A percentile compares a stretch with the other conserved stretches of the same genome.
These are phyloP conservation scores for Aspergillus ibericus DNA, from an alignment of 2,329 filamentous ascomycete genomes.

Conservation along the genomic window DNA sequence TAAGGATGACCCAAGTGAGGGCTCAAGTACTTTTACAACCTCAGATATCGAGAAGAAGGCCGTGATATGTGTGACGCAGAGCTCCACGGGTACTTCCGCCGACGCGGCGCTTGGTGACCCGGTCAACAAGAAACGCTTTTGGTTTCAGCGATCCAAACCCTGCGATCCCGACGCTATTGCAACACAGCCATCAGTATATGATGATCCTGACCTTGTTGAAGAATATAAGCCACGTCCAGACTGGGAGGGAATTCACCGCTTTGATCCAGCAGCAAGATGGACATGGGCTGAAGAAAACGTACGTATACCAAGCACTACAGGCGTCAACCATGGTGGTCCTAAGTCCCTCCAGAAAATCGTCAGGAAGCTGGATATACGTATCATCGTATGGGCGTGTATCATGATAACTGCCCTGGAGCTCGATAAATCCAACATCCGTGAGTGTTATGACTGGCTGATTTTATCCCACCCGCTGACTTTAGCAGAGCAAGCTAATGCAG, in stretches of 20 bases:
- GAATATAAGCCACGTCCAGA: slow-evolving; percentile 30
- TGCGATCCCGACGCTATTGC: slow-evolving; percentile 33
- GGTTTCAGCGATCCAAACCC: slow-evolving; percentile 27
- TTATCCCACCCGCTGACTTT: slow-evolving; percentile 39
- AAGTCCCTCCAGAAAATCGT: slow-evolving; percentile 14
- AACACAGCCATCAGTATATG: slow-evolving; percentile 49
- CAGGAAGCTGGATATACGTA: slow-evolving; percentile 24
- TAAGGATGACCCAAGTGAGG: neutral
- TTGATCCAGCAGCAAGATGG: slow-evolving; percentile 23
- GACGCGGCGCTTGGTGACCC: slow-evolving; percentile 17
- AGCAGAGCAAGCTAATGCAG: slow-evolving; percentile 53
- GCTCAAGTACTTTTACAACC: neutral
- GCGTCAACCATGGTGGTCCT: slow-evolving; percentile 45
- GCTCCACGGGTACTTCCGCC: neutral
- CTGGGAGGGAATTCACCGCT: slow-evolving; percentile 32
- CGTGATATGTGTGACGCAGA: slow-evolving; percentile 1
- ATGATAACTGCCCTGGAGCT: slow-evolving; percentile 63
- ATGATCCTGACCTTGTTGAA: slow-evolving; percentile 44
- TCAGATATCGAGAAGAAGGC: slow-evolving; percentile 14
- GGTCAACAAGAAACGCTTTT: slow-evolving; percentile 26
- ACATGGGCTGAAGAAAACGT: slow-evolving; percentile 23
- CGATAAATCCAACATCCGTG: slow-evolving; percentile 54
- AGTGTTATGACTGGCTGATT: slow-evolving; percentile 44
- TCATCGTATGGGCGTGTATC: slow-evolving; percentile 41
- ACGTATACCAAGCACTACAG: neutral